Evolutionary conservation across 345 rosid genomes (phyloP).

Genomic region (Lagerstroemia speciosa): DNA sequence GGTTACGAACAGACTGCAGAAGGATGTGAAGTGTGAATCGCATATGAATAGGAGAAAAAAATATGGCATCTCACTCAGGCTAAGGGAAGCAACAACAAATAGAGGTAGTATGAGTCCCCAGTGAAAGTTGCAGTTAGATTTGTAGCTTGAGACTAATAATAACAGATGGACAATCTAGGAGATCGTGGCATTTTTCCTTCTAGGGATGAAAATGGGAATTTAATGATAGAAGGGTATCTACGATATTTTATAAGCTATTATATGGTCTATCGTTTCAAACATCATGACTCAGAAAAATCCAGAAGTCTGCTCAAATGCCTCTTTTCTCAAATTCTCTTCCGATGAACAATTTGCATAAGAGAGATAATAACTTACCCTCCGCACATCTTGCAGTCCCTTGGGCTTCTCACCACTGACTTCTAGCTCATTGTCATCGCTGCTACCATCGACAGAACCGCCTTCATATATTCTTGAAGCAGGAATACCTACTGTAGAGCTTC

Average conservation of each 20-base stretch:
- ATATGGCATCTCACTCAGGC: neutral
- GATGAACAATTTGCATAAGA: no score
- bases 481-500: slow-evolving; percentile 14
- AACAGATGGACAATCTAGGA: neutral
- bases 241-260: neutral
- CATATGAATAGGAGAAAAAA: neutral
- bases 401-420: slow-evolving; percentile 20
- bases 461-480: slow-evolving; percentile 32
- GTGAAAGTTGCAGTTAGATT: neutral
- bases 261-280: neutral
- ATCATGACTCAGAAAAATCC: neutral
- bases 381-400: slow-evolving; percentile 28
- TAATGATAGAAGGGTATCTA: no score
- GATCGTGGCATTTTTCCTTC: neutral
- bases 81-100: neutral
- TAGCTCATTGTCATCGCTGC: slow-evolving; percentile 20
- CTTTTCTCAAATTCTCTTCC: no score
- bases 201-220: neutral
- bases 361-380: slow-evolving; percentile 45
- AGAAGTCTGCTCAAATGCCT: neutral
- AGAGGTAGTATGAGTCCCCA: no score
- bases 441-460: slow-evolving; percentile 32
- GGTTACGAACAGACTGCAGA: slow-evolving; percentile 54
- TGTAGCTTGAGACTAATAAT: neutral
- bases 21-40: slow-evolving; percentile 5